Evolutionary conservation across 257 asterid genomes (phyloP).

Genomic region (Anisodus tanguticus): DNA sequence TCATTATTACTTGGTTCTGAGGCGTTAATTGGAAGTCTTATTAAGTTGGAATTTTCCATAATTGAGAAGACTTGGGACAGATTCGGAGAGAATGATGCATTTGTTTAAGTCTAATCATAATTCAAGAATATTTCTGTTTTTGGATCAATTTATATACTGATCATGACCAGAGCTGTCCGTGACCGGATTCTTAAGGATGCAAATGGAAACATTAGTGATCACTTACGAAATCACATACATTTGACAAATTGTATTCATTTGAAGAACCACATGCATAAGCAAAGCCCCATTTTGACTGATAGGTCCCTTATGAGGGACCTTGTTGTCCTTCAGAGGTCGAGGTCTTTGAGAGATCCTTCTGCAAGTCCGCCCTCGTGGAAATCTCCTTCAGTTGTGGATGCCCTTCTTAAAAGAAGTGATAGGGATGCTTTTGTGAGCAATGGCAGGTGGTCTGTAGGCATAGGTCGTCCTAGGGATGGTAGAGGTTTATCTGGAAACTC

Average conservation of each 20-base stretch:
- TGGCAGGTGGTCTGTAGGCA: conserved; percentile 58
- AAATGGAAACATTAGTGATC: conserved; percentile 79
- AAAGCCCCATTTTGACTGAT: conserved; percentile 82
- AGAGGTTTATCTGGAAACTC: conserved; percentile 54
- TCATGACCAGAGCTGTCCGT: conserved; percentile 89
- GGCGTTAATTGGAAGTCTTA: background rate
- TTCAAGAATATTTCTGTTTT: conserved; percentile 35
- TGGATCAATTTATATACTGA: conserved; percentile 54
- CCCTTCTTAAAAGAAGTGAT: conserved; percentile 48
- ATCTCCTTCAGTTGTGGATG: conserved; percentile 49
- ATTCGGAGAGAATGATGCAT: conserved; percentile 43
- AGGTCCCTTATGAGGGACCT: conserved; percentile 87
- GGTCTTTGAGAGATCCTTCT: conserved; percentile 90
- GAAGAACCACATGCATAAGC: conserved; percentile 96
- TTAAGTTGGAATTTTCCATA: conserved; percentile 18
- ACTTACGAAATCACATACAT: conserved; percentile 90
- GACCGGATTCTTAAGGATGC: conserved; percentile 89
- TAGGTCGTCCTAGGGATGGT: conserved; percentile 45
- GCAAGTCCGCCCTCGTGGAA: conserved; percentile 74
- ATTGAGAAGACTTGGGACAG: conserved; percentile 38
- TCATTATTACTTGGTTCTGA: background rate
- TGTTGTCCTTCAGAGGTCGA: conserved; percentile 75
- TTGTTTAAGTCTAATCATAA: conserved; percentile 39
- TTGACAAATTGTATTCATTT: conserved; percentile 96
- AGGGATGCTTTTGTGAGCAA: conserved; percentile 48